Conservation (phyloP, 352 stramenopile species). For the Aphanomyces stellatus region DNA sequence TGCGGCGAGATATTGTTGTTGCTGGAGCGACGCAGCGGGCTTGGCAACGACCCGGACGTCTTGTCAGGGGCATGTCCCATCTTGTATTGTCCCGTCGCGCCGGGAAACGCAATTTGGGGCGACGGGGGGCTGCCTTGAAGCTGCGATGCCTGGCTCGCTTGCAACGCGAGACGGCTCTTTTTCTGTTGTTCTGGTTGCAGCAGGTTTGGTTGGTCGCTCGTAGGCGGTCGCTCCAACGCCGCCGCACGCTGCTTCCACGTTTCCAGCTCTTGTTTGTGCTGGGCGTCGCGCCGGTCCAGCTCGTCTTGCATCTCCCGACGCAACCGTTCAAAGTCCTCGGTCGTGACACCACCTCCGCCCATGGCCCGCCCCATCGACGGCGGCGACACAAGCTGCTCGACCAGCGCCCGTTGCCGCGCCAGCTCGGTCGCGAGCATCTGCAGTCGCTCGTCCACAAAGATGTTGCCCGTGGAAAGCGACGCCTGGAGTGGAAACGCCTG, state of each 20-base stretch:
- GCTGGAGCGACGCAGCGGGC: too few species aligned
- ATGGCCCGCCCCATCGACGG: not conserved
- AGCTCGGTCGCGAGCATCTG: constrained; percentile 13
- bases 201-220: too few species aligned
- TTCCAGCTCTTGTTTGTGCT: constrained; percentile 10
- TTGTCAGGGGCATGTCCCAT: too few species aligned
- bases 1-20: not conserved
- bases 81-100: not conserved
- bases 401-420: not conserved
- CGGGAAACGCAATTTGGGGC: constrained; percentile 6
- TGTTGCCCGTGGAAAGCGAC: not conserved
- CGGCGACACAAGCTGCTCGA: constrained; percentile 8
- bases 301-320: constrained; percentile 15
- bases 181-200: too few species aligned
- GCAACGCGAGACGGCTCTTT: too few species aligned
- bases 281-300: constrained; percentile 8
- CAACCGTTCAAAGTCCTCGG: constrained; percentile 10
- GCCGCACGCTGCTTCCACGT: not conserved
- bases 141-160: too few species aligned
- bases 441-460: constrained; percentile 9
- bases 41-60: too few species aligned
- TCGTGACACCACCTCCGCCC: not conserved
- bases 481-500: not conserved
- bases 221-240: not conserved
- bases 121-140: too few species aligned